Evolutionary conservation across 2,329 filamentous ascomycete genomes (phyloP), one percentile per base, ranked within the genome.

Genomic region (Chaetomium olivaceum): DNA sequence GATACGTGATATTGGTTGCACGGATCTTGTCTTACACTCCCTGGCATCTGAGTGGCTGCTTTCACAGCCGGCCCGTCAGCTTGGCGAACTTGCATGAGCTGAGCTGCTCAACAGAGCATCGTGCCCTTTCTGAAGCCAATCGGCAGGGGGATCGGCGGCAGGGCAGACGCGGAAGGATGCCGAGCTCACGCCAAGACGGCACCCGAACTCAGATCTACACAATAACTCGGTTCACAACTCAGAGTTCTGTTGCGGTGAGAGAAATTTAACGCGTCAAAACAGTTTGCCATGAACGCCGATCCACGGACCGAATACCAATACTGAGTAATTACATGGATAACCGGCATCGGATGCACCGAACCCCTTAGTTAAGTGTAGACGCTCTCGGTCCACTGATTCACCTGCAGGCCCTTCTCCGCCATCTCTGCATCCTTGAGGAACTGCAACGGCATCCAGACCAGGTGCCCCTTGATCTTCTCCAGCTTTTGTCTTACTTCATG

Each of bases 361-460:
- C 5, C 50, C 43, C 2, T 9, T 12, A 8, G n/a, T 14, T 56
- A 92, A 6, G 91, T 91, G 76, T 92, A 95, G 67, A 96, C 87
- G 84, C 91, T 92, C 82, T 97, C 92, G 0, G 94, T 98, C 74
- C 87, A 90, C 55, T 86, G 80, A 76, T 98, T 98, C 50, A 98
- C 87, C 78, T 93, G 89, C 77, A 98, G 74, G 0, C 94, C 93
- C 73, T 85, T 87, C 80, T 97, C 93, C 0, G 93, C 93, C 93
- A 98, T 96, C 72, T 91, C 85, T 0, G 89, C 92, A 69, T 96
- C 88, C 72, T 86, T 83, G 74, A 98, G 78, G 75, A 97, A 98
- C 55, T 93, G 87, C 73, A 98, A 77, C n/a, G 93, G 93, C 89
- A 97, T 94, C 91, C 92, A 96, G 7, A 98, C 94, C 50, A 98